Evolutionary conservation across 148 eudicot genomes (phyloP), one percentile per base, ranked within the genome.

Genomic region (Nepenthes gracilis): DNA sequence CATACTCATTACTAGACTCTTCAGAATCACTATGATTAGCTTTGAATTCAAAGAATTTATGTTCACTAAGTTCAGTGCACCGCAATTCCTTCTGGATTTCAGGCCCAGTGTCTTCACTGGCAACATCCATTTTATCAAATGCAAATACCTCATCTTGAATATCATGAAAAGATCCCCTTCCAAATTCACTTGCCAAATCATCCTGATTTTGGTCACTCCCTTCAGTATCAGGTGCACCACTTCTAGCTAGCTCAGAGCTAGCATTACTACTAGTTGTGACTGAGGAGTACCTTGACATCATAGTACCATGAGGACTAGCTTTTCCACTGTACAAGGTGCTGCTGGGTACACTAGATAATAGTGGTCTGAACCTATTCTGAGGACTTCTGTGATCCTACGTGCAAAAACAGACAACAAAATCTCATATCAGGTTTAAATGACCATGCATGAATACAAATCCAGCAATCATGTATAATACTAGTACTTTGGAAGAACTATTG

Each of bases 281-380:
- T 9, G 99, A 93, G 60, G 98, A 89, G 65, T 84, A 82, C 70
- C 83, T 77, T 34, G 96, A 88, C 47, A 80, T 59, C 74, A 80
- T 63, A 47, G 79, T 12, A 62, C 66, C 79, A 62, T 83, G 78
- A 38, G 87, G 38, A 71, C 65, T 77, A 64, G 79, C 63, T 68
- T 86, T 84, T 13, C 89, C 95, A 73, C 75, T 78, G 66, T 86
- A 81, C 50, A 89, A 84, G 61, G 89, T 82, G 59, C 92, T 76
- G 73, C 87, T 86, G 55, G 97, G 99, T 67, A 89, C 99, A 74
- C 97, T 85, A 33, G 99, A 89, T 56, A 94, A 78, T 40, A 94
- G 92, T 56, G 99, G 99, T 68, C 99, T 86, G 80, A 94, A 94
- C 99, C 89, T 94, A 70, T 84, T 86, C 67, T 83, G 96, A 48